Base-by-base conservation (phyloP, 495 filamentous ascomycete species). In the Podospora comata region DNA sequence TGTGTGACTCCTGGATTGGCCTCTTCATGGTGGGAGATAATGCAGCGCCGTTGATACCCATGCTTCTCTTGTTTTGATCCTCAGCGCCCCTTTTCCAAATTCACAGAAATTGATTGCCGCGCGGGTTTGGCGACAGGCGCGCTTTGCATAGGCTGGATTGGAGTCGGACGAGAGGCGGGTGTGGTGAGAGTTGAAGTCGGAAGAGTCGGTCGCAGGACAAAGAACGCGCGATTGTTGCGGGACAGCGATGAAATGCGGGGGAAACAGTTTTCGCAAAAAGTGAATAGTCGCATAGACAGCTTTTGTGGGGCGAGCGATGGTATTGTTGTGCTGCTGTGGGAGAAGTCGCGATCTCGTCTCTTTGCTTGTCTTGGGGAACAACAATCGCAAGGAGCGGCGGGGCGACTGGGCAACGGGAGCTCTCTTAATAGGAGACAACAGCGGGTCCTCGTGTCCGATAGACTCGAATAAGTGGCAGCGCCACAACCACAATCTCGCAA, bases 1-100 rank as follows among this genome's bases (percentile, higher is more conserved):
- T 79, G 44, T 74, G 70, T 13, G 70, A 66, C 28, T 80, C 79
- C 61, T 68, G 65, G 6, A 77, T 74, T 18, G 78, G 70, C 69
- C 80, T 74, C 68, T 82, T 82, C 61, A 77, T 68, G 2, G 75
- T 67, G 9, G 76, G 70, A 26, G 72, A 74, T 60, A 75, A 64
- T 59, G 69, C 72, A 54, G 70, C 68, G 57, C 68, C 68, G 65
- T 75, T 76, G 62, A 80, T 70, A 54, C 78, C 78, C 80, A 82
- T 82, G 48, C 23, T 68, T 28, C 16, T 19, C 28, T 48, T 44
- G 23, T 6, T 39, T 54, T 26, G 19, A 23, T 32, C 23, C 65
- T 60, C 30, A 48, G 54, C 16, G 32, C 28, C n/a, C 23, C 57
- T 62, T 62, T 7, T 54, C 32, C n/a, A 39, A 44, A 13, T 60